Conservation (phyloP, 441 rosid species). For the Eutrema salsugineum region DNA sequence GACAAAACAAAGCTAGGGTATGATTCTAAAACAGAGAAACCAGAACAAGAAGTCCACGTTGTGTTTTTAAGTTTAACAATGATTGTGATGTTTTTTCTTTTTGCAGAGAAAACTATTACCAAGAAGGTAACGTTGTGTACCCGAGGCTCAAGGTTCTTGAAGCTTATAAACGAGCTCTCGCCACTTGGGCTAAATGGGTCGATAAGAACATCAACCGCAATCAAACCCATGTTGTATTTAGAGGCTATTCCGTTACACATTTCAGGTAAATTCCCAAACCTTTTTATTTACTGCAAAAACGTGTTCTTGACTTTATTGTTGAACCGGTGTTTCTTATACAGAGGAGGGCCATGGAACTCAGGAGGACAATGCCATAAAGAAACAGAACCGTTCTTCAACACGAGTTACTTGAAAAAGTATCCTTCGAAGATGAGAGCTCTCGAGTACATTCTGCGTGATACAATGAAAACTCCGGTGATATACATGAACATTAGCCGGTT, state of each 20-base stretch:
- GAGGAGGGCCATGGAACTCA: slow-evolving; percentile 73
- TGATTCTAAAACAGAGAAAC: not conserved
- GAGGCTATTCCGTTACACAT: slow-evolving; percentile 65
- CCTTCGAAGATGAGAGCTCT: slow-evolving; percentile 65
- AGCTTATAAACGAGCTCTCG: slow-evolving; percentile 60
- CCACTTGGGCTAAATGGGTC: slow-evolving; percentile 68
- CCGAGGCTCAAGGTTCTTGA: slow-evolving; percentile 58
- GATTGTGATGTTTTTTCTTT: slow-evolving; percentile 7
- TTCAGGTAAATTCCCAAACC: slow-evolving; percentile 41
- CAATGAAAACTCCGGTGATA: slow-evolving; percentile 47
- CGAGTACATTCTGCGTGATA: slow-evolving; percentile 38
- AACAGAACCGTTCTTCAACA: slow-evolving; percentile 51
- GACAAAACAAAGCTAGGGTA: slow-evolving; percentile 74
- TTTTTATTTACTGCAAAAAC: not conserved
- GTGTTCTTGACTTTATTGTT: not conserved
- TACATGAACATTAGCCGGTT: slow-evolving; percentile 60
- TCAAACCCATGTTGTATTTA: slow-evolving; percentile 46
- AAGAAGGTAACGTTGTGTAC: slow-evolving; percentile 60
- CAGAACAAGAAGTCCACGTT: not conserved
- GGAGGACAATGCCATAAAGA: slow-evolving; percentile 72
- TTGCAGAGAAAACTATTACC: slow-evolving; percentile 59
- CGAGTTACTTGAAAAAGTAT: slow-evolving; percentile 44
- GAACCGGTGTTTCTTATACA: slow-evolving; percentile 17
- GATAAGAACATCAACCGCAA: slow-evolving; percentile 42
- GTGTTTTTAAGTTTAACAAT: not conserved